These are phyloP conservation scores for Anthracocystis panici-leucophaei DNA, from an alignment of 1,284 basidiomycete genomes.

Conservation along the genomic window DNA sequence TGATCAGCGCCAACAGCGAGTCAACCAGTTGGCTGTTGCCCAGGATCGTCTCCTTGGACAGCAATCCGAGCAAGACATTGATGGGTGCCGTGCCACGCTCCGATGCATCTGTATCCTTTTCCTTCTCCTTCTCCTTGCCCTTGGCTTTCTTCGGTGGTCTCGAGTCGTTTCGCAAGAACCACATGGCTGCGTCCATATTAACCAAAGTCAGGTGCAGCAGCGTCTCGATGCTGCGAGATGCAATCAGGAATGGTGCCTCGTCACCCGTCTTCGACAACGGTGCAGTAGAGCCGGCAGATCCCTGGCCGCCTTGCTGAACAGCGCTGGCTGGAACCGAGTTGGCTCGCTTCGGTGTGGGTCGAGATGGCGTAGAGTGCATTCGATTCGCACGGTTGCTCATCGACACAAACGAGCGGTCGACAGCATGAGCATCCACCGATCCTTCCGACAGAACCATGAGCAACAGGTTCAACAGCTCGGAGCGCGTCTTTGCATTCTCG, in stretches of 20 bases:
- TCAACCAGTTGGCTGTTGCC: constrained; percentile 64
- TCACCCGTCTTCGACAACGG: constrained; percentile 67
- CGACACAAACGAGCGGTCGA: constrained; percentile 93
- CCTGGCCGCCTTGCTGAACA: constrained; percentile 12
- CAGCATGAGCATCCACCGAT: constrained; percentile 87
- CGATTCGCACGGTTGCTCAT: constrained; percentile 73
- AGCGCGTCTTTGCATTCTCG: constrained; percentile 91
- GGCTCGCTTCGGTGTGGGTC: constrained; percentile 53
- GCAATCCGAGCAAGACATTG: constrained; percentile 60
- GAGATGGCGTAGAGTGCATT: constrained; percentile 55
- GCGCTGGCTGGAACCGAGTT: constrained; percentile 44
- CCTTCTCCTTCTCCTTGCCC: constrained; percentile 54
- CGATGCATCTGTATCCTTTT: constrained; percentile 35
- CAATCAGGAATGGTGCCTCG: constrained; percentile 68
- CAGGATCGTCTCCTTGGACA: constrained; percentile 64
- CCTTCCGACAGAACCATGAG: constrained; percentile 94
- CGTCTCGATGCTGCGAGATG: constrained; percentile 65
- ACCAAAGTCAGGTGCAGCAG: constrained; percentile 58
- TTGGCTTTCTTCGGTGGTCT: constrained; percentile 53
- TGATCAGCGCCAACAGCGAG: constrained; percentile 62
- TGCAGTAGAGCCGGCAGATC: constrained; percentile 29
- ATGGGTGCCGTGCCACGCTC: constrained; percentile 54
- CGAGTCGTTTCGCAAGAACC: constrained; percentile 65
- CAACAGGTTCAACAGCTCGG: constrained; percentile 91
- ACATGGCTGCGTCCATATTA: constrained; percentile 62